Base-by-base conservation (phyloP, 169 alveolate species). In the Hepatocystis sp. region DNA sequence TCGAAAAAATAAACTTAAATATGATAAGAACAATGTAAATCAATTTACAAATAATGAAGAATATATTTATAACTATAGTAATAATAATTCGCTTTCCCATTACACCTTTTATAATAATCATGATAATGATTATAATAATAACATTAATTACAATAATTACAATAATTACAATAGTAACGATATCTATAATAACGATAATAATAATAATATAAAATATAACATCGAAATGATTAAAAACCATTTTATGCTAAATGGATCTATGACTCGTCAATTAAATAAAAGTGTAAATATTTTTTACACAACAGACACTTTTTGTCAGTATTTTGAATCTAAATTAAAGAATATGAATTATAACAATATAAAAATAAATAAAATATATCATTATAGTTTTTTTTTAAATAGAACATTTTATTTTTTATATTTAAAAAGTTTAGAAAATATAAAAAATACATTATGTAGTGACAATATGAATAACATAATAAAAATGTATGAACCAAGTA, bases 381-480 rank as follows among this genome's bases (percentile, higher is more conserved):
- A 67, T 11, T 67, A 67, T 36, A 67, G 53, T 67, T 67, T 67
- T 28, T 67, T 67, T 42, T 39, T 67, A 67, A 67, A 67, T 67
- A 67, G 23, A 52, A 34, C 85, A 23, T 67, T 67, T 28, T 36
- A 34, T 34, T 67, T 52, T 36, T 36, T 67, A 67, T 67, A 67
- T 51, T 13, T 67, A 25, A 67, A 67, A 52, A 52, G 34, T 67
- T 23, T 67, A 36, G 85, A 67, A 67, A 67, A 67, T 67, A 58
- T 67, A 19, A 51, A 67, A 23, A 21, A 40, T 3, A 15, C 23
- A 8, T 42, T 67, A 42, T 34, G 49, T 44, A 56, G 36, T 32
- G 67, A 67, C 34, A 39, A 67, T 36, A 2, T 34, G 8, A 39
- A 51, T 8, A 67, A 27, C 44, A 4, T 42, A 21, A 32, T 34